Base-by-base conservation (phyloP, 257 asterid species). In the Oldenlandia corymbosa region DNA sequence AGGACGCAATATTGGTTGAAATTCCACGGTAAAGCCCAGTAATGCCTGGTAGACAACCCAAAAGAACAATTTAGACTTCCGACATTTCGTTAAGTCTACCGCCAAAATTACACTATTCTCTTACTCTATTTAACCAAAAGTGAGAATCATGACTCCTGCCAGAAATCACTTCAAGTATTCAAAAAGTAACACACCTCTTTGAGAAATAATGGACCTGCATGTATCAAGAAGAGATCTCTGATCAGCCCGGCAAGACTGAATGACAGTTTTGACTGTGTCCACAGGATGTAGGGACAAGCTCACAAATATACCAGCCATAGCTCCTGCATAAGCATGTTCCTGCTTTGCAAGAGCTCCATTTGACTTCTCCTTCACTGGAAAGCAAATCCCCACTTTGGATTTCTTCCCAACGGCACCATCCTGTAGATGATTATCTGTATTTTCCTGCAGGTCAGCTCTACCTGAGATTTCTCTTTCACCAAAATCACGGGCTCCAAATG, bases 271-370 rank as follows among this genome's bases (percentile, higher is more conserved):
- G 52, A 89, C 60, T 31, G 99, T 92, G 74, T 92, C 99, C 71
- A 89, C 61, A 2, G 97, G 99, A 73, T 92, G 99, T 61, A 92
- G 80, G 77, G 91, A 85, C 64, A 89, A 85, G 84, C 95, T 92
- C 54, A 92, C 99, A 69, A 77, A 84, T 64, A 85, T 68, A 60
- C 99, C 99, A 11, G 99, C 95, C 95, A 89, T 87, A 30, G 97
- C 97, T 62, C 99, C 97, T 7, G 99, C 97, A 81, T 87, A 78
- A 60, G 99, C 99, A 78, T 92, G 99, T 67, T 85, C 89, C 66
- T 77, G 93, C 73, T 77, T 83, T 70, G 95, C 97, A 69, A 81
- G 67, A 43, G 74, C 51, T 73, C 66, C 64, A 13, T 43, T 74
- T 53, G 80, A 76, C 32, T 76, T 85, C 68, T 68, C 76, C 76